Evolutionary conservation across 352 stramenopile species (phyloP).

Genomic region (Phytophthora boehmeriae): DNA sequence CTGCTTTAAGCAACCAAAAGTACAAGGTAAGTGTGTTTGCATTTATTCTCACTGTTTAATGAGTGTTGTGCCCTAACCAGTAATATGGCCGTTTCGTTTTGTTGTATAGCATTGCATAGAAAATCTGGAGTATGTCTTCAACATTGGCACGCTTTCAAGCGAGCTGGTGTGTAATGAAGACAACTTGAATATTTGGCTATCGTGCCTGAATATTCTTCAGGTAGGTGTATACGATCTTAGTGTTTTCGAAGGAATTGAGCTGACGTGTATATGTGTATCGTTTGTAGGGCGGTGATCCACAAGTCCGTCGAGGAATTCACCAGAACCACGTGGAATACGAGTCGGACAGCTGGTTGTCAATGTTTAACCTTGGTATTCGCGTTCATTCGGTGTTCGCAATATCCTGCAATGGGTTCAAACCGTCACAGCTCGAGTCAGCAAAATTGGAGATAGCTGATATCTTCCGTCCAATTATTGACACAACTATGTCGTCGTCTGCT

Average conservation of each 20-base stretch:
- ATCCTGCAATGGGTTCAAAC: constrained; percentile 72
- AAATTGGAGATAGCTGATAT: constrained; percentile 46
- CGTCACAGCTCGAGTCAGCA: constrained; percentile 37
- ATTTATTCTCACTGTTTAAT: background rate
- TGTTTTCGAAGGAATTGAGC: constrained; percentile 6
- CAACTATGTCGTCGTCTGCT: constrained; percentile 49
- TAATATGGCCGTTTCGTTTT: constrained; percentile 1
- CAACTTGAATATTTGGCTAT: constrained; percentile 78
- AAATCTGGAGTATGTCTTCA: constrained; percentile 89
- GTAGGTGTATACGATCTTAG: constrained; percentile 25
- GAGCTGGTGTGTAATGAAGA: constrained; percentile 76
- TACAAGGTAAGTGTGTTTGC: constrained; percentile 69
- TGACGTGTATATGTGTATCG: constrained; percentile 11
- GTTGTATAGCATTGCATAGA: constrained; percentile 79
- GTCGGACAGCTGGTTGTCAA: constrained; percentile 87
- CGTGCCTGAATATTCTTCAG: constrained; percentile 71
- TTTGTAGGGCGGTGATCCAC: constrained; percentile 71
- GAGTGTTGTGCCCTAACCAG: constrained; percentile 1
- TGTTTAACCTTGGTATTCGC: constrained; percentile 90
- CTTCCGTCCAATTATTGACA: constrained; percentile 51
- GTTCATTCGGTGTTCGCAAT: constrained; percentile 86
- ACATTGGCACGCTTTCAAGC: constrained; percentile 73
- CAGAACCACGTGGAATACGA: constrained; percentile 89
- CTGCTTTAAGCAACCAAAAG: constrained; percentile 82
- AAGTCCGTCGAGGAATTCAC: constrained; percentile 69